Evolutionary conservation across 2,329 filamentous ascomycete species (phyloP).

Genomic region (Botrytis paeoniae): DNA sequence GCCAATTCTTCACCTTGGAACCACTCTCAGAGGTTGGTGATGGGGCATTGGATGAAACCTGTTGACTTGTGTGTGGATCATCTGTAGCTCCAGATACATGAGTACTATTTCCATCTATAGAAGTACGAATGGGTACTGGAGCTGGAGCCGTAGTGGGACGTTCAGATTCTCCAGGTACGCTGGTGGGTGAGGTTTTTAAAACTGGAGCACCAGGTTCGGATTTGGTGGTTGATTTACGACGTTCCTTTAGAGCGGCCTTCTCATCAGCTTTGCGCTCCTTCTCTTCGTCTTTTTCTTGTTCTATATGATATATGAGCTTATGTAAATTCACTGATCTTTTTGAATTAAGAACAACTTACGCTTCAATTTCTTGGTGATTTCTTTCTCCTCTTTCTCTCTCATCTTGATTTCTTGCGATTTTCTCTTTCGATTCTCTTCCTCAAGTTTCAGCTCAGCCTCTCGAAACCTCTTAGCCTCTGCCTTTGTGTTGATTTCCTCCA

Average conservation of each 20-base stretch:
- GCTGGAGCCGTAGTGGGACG: slow-evolving; percentile 19
- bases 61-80: slow-evolving; percentile 25
- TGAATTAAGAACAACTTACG: slow-evolving; percentile 47
- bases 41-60: slow-evolving; percentile 27
- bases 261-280: slow-evolving; percentile 54
- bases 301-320: slow-evolving; percentile 16
- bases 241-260: slow-evolving; percentile 50
- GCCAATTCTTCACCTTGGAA: slow-evolving; percentile 47
- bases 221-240: slow-evolving; percentile 44
- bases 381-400: slow-evolving; percentile 52
- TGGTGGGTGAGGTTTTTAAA: neutral
- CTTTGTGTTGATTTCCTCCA: slow-evolving; percentile 80
- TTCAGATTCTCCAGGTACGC: neutral
- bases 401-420: slow-evolving; percentile 56
- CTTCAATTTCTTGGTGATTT: slow-evolving; percentile 53
- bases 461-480: slow-evolving; percentile 69
- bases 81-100: slow-evolving; percentile 29
- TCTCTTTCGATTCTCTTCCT: slow-evolving; percentile 63
- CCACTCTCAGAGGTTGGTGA: slow-evolving; percentile 23
- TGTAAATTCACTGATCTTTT: neutral
- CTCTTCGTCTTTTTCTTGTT: slow-evolving; percentile 43
- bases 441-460: slow-evolving; percentile 58
- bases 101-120: slow-evolving; percentile 30
- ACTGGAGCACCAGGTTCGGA: neutral
- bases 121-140: slow-evolving; percentile 27